Conservation (phyloP, 495 filamentous ascomycete species). For the Cryomyces minteri region DNA sequence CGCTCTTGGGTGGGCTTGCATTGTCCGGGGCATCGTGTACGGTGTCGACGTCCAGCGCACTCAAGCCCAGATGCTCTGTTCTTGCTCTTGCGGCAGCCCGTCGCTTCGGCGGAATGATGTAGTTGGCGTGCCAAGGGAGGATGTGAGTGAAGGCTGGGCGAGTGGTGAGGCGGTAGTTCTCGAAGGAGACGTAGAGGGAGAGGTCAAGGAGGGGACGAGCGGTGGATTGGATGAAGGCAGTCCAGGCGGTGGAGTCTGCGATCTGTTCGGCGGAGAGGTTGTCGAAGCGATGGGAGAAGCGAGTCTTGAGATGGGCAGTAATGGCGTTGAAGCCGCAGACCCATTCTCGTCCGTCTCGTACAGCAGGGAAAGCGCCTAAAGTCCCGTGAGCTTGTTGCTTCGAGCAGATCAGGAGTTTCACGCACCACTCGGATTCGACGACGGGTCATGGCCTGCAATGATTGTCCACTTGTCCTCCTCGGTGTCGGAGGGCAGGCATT, state of each 20-base stretch:
- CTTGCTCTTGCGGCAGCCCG: constrained; percentile 47
- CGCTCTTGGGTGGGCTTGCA: constrained; percentile 6
- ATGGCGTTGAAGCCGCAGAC: constrained; percentile 58
- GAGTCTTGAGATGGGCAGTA: constrained; percentile 39
- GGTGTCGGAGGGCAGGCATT: constrained; percentile 26
- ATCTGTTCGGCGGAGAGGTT: neutral
- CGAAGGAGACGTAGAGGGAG: constrained; percentile 63
- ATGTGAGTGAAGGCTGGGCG: constrained; percentile 58
- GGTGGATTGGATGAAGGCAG: constrained; percentile 11
- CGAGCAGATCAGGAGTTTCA: neutral
- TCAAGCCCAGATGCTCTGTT: constrained; percentile 59
- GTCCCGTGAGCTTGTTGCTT: constrained; percentile 2
- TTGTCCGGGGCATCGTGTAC: constrained; percentile 10
- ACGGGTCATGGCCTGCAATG: constrained; percentile 55
- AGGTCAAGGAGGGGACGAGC: constrained; percentile 18
- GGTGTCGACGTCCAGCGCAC: constrained; percentile 40
- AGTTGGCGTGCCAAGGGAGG: constrained; percentile 68
- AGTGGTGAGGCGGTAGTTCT: constrained; percentile 59
- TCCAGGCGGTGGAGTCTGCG: constrained; percentile 3
- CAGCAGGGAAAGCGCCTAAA: constrained; percentile 55
- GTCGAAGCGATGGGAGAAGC: neutral
- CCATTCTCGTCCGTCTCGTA: constrained; percentile 45
- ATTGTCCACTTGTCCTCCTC: constrained; percentile 44
- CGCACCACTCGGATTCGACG: constrained; percentile 59
- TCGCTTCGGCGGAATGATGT: constrained; percentile 49